phyloP scores from a whole-genome alignment of 2,329 filamentous ascomycete genomes.

The Fusarium heterosporum region DNA sequence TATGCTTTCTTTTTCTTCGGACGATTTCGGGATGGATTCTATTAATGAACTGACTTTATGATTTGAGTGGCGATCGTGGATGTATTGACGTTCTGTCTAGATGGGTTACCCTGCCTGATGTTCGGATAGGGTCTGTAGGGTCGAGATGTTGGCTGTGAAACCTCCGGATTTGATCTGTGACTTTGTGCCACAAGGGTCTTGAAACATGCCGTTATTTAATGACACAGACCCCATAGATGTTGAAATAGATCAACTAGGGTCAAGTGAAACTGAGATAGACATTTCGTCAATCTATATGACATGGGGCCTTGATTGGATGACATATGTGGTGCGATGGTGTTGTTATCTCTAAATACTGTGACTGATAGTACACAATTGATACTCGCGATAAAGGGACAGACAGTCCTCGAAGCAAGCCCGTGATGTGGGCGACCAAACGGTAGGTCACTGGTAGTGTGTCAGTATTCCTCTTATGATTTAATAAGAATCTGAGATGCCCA shows the following conservation, averaged over 20 bases:
- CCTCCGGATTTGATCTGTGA: slow-evolving; percentile 4
- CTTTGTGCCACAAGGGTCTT: not conserved
- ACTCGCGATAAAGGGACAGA: too few relatives aligned
- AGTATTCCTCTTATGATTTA: too few relatives aligned
- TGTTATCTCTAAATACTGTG: not conserved
- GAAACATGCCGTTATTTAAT: too few relatives aligned
- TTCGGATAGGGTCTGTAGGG: not conserved
- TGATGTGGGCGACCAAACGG: too few relatives aligned
- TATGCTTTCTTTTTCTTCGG: slow-evolving; percentile 6
- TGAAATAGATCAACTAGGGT: slow-evolving; percentile 17
- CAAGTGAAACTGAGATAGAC: slow-evolving; percentile 19
- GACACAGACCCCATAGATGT: not conserved
- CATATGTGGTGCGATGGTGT: not conserved
- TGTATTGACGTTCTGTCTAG: not conserved
- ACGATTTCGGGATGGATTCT: slow-evolving; percentile 24
- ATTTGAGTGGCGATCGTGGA: not conserved
- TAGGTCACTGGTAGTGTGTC: too few relatives aligned
- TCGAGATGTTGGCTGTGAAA: not conserved
- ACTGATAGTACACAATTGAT: too few relatives aligned
- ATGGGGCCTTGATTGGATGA: slow-evolving; percentile 13
- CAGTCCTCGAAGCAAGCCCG: too few relatives aligned
- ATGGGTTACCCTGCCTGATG: not conserved
- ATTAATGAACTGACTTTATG: slow-evolving; percentile 4
- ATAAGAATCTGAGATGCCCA: too few relatives aligned
- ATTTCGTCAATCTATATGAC: slow-evolving; percentile 33